These are phyloP conservation scores for Linum lewisii DNA, from an alignment of 345 rosid species.

Conservation along the genomic window DNA sequence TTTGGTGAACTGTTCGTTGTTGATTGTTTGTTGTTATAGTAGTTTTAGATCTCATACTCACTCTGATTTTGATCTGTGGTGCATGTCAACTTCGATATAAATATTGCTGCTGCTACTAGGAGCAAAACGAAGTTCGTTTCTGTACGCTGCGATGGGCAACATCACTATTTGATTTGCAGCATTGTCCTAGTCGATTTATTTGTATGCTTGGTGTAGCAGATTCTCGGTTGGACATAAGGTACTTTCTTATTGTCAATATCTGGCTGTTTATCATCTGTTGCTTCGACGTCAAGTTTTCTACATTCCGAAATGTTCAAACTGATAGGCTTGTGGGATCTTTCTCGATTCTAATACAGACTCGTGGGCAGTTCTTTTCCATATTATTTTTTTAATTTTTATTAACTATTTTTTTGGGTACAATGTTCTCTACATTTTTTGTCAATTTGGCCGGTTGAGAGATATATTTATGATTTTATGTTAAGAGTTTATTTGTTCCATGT, in stretches of 20 bases:
- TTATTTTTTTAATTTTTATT: slow-evolving; percentile 4
- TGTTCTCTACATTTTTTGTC: not conserved
- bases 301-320: not conserved
- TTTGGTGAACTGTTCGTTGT: not conserved
- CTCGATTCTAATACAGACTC: not conserved
- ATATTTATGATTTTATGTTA: no score
- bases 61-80: not conserved
- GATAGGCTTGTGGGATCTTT: not conserved
- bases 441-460: no score
- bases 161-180: slow-evolving; percentile 62
- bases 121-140: slow-evolving; percentile 87
- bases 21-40: slow-evolving; percentile 1
- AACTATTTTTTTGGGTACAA: not conserved
- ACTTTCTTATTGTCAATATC: slow-evolving; percentile 3
- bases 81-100: not conserved
- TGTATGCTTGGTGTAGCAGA: slow-evolving; percentile 89
- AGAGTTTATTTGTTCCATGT: no score
- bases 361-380: not conserved
- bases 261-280: not conserved
- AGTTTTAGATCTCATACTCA: not conserved
- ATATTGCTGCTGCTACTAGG: slow-evolving; percentile 37
- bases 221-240: slow-evolving; percentile 88
- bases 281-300: not conserved
- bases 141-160: slow-evolving; percentile 92
- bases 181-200: slow-evolving; percentile 88